Evolutionary conservation across 2,329 filamentous ascomycete genomes (phyloP), one percentile per base, ranked within the genome.

Genomic region (Escovopsis sp.): DNA sequence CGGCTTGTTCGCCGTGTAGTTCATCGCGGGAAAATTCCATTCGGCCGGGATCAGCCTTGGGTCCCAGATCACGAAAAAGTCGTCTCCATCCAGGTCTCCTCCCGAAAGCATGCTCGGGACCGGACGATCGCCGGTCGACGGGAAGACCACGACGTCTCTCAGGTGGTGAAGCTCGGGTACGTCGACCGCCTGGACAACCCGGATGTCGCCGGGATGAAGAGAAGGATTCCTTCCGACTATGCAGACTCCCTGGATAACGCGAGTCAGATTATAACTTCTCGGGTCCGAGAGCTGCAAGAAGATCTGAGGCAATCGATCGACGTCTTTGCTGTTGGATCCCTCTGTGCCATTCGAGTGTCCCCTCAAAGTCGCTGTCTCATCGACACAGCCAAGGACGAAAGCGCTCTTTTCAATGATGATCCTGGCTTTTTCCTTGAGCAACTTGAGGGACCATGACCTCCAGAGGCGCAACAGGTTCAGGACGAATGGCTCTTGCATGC

Each of bases 51-150:
- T 66, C 7, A 98, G 65, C 12, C 74, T 71, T 16, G 69, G 57
- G 50, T 98, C 88, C 89, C 91, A 98, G 37, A 95, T 81, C 5
- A 96, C 78, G 42, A 96, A 80, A 56, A 87, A 98, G 55, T 98
- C 91, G 52, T 98, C 91, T 0, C 91, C 91, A 54, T 98, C 91
- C 0, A 98, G 71, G 54, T 98, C 91, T 0, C 91, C 91, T 2
- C 91, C 91, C 4, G 91, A 94, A 48, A 91, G 87, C 89, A 96
- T 96, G 53, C 83, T 87, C 1, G 88, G 78, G 16, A 98, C 64
- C 47, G 94, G 86, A 13, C 82, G 71, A 53, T 95, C 86, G 0
- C 89, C 89, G 0, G 67, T 80, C 31, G 84, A 76, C 1, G 91
- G 85, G 39, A 98, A 81, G 0, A 96, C 87, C 1, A 96, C 80